Conservation (phyloP, 192 early-diverging fungal genomes). For the Coemansia biformis region DNA sequence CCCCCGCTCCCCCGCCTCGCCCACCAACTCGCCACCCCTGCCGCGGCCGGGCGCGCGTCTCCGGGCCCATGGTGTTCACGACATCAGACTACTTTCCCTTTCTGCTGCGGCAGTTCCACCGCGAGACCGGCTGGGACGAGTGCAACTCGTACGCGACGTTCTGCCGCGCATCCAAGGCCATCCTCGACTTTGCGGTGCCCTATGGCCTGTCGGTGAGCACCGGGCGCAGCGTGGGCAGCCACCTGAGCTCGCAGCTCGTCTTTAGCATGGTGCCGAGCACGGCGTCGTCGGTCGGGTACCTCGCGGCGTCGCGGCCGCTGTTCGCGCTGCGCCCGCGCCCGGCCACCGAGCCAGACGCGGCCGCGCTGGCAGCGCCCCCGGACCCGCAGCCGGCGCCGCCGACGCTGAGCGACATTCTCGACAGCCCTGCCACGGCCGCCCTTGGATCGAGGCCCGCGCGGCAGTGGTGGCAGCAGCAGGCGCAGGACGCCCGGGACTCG, state of each 20-base stretch:
- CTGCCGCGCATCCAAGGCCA: conserved; percentile 58
- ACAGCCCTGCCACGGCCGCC: background rate
- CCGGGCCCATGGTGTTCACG: conserved; percentile 41
- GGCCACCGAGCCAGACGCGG: background rate
- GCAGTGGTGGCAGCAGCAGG: conserved; percentile 15
- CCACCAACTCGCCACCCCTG: too few relatives aligned
- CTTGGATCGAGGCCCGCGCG: background rate
- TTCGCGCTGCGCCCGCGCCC: conserved; percentile 24
- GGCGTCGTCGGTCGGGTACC: conserved; percentile 72
- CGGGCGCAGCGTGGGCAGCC: conserved; percentile 56
- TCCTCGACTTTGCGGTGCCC: conserved; percentile 82
- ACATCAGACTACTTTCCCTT: conserved; percentile 73
- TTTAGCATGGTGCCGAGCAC: conserved; percentile 52
- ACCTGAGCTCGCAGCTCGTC: conserved; percentile 69
- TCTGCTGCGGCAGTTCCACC: conserved; percentile 73
- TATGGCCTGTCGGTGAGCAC: conserved; percentile 59
- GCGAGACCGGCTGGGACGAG: conserved; percentile 70
- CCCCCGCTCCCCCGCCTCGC: too few relatives aligned
- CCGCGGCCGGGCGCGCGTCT: too few relatives aligned
- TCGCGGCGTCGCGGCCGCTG: conserved; percentile 73
- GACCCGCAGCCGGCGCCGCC: background rate
- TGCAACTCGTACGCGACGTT: conserved; percentile 79
- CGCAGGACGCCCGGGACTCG: too few relatives aligned
- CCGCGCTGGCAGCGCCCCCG: background rate
- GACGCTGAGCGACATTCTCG: conserved; percentile 3